These are phyloP conservation scores for Cadophora malorum DNA, from an alignment of 2,329 filamentous ascomycete species.

Conservation along the genomic window DNA sequence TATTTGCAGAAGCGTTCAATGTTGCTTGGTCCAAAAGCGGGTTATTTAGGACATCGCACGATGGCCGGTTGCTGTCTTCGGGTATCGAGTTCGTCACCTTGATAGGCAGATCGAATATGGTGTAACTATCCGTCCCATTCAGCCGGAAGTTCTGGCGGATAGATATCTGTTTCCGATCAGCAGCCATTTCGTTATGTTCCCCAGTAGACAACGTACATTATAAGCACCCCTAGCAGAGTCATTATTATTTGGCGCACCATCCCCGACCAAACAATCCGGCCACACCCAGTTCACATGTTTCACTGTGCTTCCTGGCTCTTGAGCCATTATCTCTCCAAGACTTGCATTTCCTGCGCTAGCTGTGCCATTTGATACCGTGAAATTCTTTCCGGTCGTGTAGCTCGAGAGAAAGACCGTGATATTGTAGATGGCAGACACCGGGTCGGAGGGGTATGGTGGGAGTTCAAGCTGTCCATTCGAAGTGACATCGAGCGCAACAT, in stretches of 20 bases:
- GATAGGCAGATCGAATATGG: slow-evolving; percentile 74
- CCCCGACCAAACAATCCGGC: slow-evolving; percentile 71
- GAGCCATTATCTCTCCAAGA: slow-evolving; percentile 65
- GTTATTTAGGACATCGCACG: slow-evolving; percentile 60
- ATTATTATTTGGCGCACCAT: slow-evolving; percentile 48
- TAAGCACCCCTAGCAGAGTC: slow-evolving; percentile 65
- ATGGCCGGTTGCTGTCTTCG: slow-evolving; percentile 49
- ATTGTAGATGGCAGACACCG: slow-evolving; percentile 64
- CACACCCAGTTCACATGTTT: slow-evolving; percentile 77
- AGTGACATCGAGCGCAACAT: slow-evolving; percentile 71
- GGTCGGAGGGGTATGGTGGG: slow-evolving; percentile 59
- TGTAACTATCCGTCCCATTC: slow-evolving; percentile 69
- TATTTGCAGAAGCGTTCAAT: slow-evolving; percentile 49
- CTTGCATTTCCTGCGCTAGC: slow-evolving; percentile 57
- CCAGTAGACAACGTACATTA: slow-evolving; percentile 52
- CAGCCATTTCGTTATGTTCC: neutral
- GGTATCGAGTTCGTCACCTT: slow-evolving; percentile 70
- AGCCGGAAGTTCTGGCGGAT: slow-evolving; percentile 74
- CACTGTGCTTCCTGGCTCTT: slow-evolving; percentile 71
- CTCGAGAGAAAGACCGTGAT: slow-evolving; percentile 73
- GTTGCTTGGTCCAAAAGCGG: slow-evolving; percentile 55
- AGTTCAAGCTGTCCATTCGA: slow-evolving; percentile 68
- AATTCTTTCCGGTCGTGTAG: slow-evolving; percentile 66
- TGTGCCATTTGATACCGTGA: slow-evolving; percentile 71
- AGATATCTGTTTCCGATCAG: slow-evolving; percentile 58